phyloP scores from a whole-genome alignment of 352 stramenopile genomes.

The Phytopythium sindhum region DNA sequence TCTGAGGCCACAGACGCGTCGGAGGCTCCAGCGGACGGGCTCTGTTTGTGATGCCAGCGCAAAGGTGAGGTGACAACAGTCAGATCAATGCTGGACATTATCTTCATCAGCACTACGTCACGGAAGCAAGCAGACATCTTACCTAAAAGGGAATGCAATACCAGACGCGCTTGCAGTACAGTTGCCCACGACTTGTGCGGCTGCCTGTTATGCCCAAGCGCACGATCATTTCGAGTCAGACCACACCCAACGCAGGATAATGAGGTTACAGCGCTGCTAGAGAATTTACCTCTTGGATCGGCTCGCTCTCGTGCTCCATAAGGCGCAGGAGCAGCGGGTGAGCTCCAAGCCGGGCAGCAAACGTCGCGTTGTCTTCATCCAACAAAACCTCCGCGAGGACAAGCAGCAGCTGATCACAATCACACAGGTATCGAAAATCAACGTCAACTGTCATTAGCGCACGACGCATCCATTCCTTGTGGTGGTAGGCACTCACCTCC shows the following conservation, averaged over 20 bases:
- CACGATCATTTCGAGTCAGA: neutral
- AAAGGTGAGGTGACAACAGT: neutral
- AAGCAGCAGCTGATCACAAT: slow-evolving; percentile 25
- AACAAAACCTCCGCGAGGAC: slow-evolving; percentile 51
- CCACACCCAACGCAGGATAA: neutral
- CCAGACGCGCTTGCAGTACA: slow-evolving; percentile 60
- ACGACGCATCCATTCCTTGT: neutral
- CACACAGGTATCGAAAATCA: neutral
- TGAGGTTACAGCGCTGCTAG: neutral
- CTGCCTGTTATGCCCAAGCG: slow-evolving; percentile 31
- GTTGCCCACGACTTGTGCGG: slow-evolving; percentile 59
- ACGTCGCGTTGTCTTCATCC: slow-evolving; percentile 82
- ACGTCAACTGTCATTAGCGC: neutral
- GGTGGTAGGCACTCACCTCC: slow-evolving; percentile 23
- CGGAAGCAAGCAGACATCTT: neutral
- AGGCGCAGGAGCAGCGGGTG: slow-evolving; percentile 67
- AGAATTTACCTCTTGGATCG: slow-evolving; percentile 59
- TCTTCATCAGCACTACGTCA: no score
- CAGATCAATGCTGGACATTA: neutral
- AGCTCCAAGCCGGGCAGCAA: slow-evolving; percentile 60
- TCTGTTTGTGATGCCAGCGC: slow-evolving; percentile 11
- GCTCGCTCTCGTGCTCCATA: slow-evolving; percentile 75
- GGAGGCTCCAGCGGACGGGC: slow-evolving; percentile 57
- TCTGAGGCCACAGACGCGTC: slow-evolving; percentile 47
- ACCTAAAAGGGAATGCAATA: slow-evolving; percentile 65